phyloP scores from a whole-genome alignment of 257 asterid species.

The Lantana camara region DNA sequence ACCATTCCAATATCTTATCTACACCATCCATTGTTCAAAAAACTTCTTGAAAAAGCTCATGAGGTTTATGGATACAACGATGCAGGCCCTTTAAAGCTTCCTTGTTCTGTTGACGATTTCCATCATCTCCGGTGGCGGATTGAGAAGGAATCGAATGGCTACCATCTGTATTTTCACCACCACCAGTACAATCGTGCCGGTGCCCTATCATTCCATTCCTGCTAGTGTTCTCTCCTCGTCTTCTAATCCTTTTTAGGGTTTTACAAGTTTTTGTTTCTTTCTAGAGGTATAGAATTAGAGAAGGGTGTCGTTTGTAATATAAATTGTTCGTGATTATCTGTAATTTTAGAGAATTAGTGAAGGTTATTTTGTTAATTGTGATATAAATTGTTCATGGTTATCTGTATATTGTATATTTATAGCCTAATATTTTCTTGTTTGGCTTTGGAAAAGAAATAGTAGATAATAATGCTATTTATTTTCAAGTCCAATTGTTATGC shows the following conservation, averaged over 20 bases:
- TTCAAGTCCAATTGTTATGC: background rate
- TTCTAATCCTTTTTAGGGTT: background rate
- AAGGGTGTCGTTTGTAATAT: background rate
- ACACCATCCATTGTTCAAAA: constrained; percentile 38
- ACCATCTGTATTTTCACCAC: constrained; percentile 23
- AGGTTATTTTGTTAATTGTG: too few species aligned
- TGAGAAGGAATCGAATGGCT: constrained; percentile 34
- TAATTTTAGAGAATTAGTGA: too few species aligned
- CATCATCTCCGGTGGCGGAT: constrained; percentile 49
- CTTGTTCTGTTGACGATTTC: constrained; percentile 48
- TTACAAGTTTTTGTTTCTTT: background rate
- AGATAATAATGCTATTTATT: too few species aligned
- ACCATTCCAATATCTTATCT: constrained; percentile 47
- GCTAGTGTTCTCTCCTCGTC: constrained; percentile 5
- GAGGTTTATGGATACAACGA: constrained; percentile 47
- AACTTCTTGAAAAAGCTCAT: constrained; percentile 44
- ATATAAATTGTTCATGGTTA: too few species aligned
- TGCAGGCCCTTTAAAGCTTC: constrained; percentile 41
- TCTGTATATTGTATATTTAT: background rate
- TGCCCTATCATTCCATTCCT: constrained; percentile 38
- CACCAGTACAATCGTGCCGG: constrained; percentile 28
- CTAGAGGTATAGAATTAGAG: background rate
- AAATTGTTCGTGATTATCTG: background rate
- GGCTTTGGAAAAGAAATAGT: background rate
- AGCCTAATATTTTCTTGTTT: background rate